These are phyloP conservation scores for Delonix regia DNA, from an alignment of 306 rosid species.

Conservation along the genomic window DNA sequence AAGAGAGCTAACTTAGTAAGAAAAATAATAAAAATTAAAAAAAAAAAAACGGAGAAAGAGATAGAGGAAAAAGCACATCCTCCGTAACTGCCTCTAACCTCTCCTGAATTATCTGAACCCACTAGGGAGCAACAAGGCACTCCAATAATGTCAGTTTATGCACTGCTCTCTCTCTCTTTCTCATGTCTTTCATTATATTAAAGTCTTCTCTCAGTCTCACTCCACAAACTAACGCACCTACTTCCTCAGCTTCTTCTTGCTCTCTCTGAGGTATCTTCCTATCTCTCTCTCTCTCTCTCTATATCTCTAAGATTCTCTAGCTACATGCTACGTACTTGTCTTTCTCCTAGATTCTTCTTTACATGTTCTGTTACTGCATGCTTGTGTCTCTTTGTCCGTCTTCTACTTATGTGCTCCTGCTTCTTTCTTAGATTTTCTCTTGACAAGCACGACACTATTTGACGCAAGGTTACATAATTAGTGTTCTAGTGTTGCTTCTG, in stretches of 20 bases:
- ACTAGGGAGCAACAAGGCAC: constrained; percentile 14
- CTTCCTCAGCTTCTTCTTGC: constrained; percentile 30
- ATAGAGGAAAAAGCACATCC: not conserved
- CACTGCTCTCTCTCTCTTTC: not conserved
- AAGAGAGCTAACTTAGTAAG: not conserved
- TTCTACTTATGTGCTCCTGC: not conserved
- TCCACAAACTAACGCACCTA: not conserved
- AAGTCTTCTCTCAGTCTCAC: constrained; percentile 9
- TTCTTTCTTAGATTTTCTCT: not conserved
- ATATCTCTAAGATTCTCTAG: not conserved
- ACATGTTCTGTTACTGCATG: not conserved
- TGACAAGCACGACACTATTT: not conserved
- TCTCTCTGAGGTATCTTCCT: not conserved
- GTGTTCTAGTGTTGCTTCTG: not conserved
- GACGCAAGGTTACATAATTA: no score
- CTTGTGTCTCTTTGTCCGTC: not conserved
- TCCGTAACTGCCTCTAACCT: constrained; percentile 40
- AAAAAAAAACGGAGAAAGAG: not conserved
- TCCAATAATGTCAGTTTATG: constrained; percentile 37
- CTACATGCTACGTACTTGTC: not conserved
- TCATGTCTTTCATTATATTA: not conserved
- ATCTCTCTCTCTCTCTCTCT: constrained; percentile 20
- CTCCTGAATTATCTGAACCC: constrained; percentile 42
- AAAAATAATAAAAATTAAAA: no score
- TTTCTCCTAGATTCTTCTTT: not conserved